Base-by-base conservation (phyloP, 140 eudicot species). In the Flaveria floridana region DNA sequence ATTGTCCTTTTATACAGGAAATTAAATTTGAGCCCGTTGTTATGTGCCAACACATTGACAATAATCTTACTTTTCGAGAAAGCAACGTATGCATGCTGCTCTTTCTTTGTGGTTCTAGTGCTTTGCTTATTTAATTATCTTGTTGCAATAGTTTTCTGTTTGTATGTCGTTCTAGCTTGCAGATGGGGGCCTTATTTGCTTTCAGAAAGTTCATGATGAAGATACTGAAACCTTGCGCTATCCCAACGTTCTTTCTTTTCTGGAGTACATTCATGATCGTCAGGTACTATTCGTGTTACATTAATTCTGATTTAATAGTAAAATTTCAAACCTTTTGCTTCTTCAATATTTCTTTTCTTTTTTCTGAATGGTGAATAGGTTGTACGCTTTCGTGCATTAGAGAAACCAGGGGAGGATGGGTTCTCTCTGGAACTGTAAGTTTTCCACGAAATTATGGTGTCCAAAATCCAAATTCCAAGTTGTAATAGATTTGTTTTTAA, bases 141-240 rank as follows among this genome's bases (percentile, higher is more conserved):
- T 41, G 57, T 53, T 64, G 52, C 52, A 13, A 58, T 15, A 44
- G 55, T 21, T 78, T 75, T 39, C 18, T 25, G 25, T 9, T n/a
- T 46, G 23, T 66, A 72, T 72, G 44, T 7, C 48, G 50, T 77
- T 53, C 53, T 82, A 90, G 94, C 91, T 90, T 70, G 89, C 86
- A 87, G 95, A 90, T 47, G 96, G 96, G 39, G 96, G 87, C 65
- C 81, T 90, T 52, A 71, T 90, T 63, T 90, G 91, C 87, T 84
- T 87, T 65, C 96, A 90, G 70, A 90, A 90, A 80, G 89, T 74
- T 37, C 77, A 52, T 53, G 73, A n/a, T 71, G 74, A 84, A 81
- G 21, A 26, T 42, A 57, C 70, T 34, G 86, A 81, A 75, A 77
- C 77, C 26, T 78, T 68, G 64, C 87, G 89, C 19, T 87, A 76